A percentile compares a stretch with the other conserved stretches of the same genome.
phyloP scores from a whole-genome alignment of 768 basidiomycete species.

The Termitomyces eurrhizus region DNA sequence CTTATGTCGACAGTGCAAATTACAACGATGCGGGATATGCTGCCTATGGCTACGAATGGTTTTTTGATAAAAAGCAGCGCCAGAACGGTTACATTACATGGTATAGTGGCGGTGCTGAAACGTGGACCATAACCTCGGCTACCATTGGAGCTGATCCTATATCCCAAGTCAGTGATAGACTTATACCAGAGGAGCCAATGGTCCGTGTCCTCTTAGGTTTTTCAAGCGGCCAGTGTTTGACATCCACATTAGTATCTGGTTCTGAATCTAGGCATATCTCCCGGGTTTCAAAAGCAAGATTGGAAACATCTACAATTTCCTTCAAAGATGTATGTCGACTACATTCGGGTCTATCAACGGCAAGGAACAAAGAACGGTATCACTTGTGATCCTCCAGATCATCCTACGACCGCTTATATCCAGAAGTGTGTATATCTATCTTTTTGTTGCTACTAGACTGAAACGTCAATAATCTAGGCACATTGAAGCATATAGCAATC shows the following conservation, averaged over 20 bases:
- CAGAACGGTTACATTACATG: conserved; percentile 81
- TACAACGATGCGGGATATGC: conserved; percentile 56
- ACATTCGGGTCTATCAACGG: conserved; percentile 85
- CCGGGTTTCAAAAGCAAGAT: conserved; percentile 71
- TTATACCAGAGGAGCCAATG: conserved; percentile 94
- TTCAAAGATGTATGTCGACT: conserved; percentile 79
- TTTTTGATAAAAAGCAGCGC: conserved; percentile 64
- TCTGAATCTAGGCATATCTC: conserved; percentile 80
- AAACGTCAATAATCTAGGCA: conserved; percentile 28
- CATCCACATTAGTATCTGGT: conserved; percentile 60
- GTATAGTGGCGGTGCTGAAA: conserved; percentile 59
- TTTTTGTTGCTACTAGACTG: neutral
- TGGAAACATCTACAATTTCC: conserved; percentile 76
- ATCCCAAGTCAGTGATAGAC: conserved; percentile 55
- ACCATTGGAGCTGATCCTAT: conserved; percentile 64
- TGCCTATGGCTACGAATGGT: conserved; percentile 78
- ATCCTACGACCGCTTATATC: conserved; percentile 83
- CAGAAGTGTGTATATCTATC: conserved; percentile 37
- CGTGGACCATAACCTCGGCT: conserved; percentile 69
- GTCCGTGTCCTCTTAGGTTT: conserved; percentile 37
- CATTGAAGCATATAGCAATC: conserved; percentile 59
- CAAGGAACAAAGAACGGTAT: conserved; percentile 62
- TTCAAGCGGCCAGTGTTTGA: conserved; percentile 4
- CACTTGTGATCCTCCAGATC: conserved; percentile 74
- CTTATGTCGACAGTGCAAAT: conserved; percentile 46